Evolutionary conservation across 2,329 filamentous ascomycete genomes (phyloP), one percentile per base, ranked within the genome.

Genomic region (Monilinia vaccinii-corymbosi): DNA sequence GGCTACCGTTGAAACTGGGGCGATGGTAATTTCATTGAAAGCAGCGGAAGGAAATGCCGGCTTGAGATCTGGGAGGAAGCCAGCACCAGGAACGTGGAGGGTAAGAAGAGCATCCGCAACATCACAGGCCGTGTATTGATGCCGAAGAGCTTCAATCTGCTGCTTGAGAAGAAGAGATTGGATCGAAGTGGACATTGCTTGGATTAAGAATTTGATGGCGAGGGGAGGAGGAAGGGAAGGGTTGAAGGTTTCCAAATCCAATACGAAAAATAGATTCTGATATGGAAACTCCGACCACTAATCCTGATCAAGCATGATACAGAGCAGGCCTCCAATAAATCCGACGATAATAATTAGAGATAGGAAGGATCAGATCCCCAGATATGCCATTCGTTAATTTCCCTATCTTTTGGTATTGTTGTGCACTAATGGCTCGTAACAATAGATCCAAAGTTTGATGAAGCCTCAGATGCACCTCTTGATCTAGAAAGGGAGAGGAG

Each of bases 41-140:
- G 62, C 25, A 18, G 56, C 66, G 59, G 49, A 63, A 63, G 62
- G 25, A 28, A 66, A 52, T n/a, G 63, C 38, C 62, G 72, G 71
- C 47, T 71, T 69, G 45, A 79, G 69, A 70, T 90, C 86, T 42
- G 83, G 76, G 42, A 91, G 74, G 69, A 84, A 85, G 58, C 88
- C 88, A 31, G 84, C 86, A 50, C 81, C 79, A 13, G 84, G 78
- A 10, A 86, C 80, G 61, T 86, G 80, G 51, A 91, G 78, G 68
- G 86, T 88, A 59, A 89, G 78, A 2, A 91, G 79, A 7, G 86
- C 87, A 71, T 91, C 88, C 13, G 87, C 88, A 62, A 90, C 76
- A 78, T 89, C 78, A 71, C 78, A 80, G 42, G 78, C 76, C 21
- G 73, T 74, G 66, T 78, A 79, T 38, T 59, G 31, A 42, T 71